phyloP scores from a whole-genome alignment of 2,329 filamentous ascomycete species.

The Hymenoscyphus infarciens region DNA sequence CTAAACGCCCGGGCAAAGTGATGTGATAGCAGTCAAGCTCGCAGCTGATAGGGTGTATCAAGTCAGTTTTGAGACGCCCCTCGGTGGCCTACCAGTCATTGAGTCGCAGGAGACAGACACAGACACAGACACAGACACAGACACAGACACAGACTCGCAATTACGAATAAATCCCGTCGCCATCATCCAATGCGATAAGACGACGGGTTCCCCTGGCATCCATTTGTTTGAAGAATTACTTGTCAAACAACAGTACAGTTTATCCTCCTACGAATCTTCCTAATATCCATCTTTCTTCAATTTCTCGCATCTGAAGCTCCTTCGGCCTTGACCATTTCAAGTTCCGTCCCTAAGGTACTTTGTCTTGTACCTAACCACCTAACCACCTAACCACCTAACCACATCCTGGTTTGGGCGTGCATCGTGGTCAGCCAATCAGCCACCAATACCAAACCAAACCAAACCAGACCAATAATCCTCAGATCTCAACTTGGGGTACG shows the following conservation, averaged over 20 bases:
- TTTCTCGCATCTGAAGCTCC: too few relatives aligned
- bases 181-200: background rate
- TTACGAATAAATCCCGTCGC: background rate
- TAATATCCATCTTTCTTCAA: too few relatives aligned
- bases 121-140: too few relatives aligned
- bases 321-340: background rate
- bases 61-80: constrained; percentile 1
- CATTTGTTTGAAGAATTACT: background rate
- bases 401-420: background rate
- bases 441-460: background rate
- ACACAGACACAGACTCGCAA: background rate
- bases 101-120: background rate
- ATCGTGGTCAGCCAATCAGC: background rate
- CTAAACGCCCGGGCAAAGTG: constrained; percentile 3
- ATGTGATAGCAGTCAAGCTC: constrained; percentile 1
- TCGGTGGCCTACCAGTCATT: background rate
- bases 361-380: too few relatives aligned
- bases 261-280: too few relatives aligned
- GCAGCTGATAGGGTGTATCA: background rate
- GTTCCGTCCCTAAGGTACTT: background rate
- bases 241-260: too few relatives aligned
- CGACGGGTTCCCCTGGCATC: background rate
- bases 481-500: background rate
- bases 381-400: too few relatives aligned
- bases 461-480: background rate